Conservation (phyloP, 2,329 filamentous ascomycete species). For the Macrophomina phaseolina region DNA sequence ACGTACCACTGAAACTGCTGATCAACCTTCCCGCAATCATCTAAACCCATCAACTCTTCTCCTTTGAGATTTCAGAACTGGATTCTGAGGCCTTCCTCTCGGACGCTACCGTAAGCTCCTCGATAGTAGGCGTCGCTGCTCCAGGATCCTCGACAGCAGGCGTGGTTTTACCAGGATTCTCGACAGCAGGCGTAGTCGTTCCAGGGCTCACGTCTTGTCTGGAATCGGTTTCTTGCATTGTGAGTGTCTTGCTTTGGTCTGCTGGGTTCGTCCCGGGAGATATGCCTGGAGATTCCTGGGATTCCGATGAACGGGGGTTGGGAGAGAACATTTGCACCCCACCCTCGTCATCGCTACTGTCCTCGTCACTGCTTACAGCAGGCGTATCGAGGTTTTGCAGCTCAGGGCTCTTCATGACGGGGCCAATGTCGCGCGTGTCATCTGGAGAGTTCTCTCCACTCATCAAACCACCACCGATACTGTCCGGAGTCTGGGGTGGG, state of each 20-base stretch:
- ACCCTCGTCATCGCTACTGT: slow-evolving; percentile 41
- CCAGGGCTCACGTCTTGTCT: not conserved
- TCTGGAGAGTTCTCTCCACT: slow-evolving; percentile 34
- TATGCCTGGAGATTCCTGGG: slow-evolving; percentile 8
- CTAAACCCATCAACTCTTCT: slow-evolving; percentile 2
- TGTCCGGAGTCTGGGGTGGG: slow-evolving; percentile 29
- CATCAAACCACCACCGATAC: slow-evolving; percentile 1
- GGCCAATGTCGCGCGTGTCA: slow-evolving; percentile 39
- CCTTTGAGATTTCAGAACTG: not conserved
- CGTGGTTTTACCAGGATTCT: not conserved
- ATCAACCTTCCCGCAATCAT: not conserved
- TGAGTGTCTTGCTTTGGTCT: not conserved
- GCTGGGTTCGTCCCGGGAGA: not conserved
- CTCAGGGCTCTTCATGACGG: slow-evolving; percentile 49
- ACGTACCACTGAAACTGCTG: not conserved
- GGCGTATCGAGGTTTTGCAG: slow-evolving; percentile 48
- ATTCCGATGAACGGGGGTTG: too few relatives aligned
- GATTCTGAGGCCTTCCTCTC: not conserved
- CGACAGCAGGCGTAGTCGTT: slow-evolving; percentile 11
- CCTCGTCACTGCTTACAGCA: slow-evolving; percentile 42
- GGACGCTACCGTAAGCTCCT: not conserved
- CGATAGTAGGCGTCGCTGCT: not conserved
- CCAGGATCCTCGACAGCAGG: not conserved
- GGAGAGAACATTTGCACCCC: slow-evolving; percentile 31
- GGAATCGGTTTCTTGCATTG: slow-evolving; percentile 2